These are phyloP conservation scores for Phytophthora melonis DNA, from an alignment of 352 stramenopile species.

Conservation along the genomic window DNA sequence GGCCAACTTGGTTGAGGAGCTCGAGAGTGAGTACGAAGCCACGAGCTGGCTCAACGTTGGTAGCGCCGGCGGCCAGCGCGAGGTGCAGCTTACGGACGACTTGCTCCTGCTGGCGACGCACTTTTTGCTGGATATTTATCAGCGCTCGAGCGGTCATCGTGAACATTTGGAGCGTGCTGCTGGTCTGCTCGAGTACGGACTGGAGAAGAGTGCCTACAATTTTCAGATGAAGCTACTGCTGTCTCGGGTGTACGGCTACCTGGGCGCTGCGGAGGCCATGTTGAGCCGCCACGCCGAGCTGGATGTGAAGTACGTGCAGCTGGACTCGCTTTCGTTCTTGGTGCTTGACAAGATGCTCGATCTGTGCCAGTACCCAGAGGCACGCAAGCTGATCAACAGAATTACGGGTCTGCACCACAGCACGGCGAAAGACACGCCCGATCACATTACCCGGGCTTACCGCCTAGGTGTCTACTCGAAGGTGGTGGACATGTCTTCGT, in stretches of 20 bases:
- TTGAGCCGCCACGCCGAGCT: conserved; percentile 74
- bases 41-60: conserved; percentile 80
- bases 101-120: conserved; percentile 79
- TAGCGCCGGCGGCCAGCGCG: conserved; percentile 76
- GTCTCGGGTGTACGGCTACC: conserved; percentile 78
- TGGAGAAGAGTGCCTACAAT: conserved; percentile 89
- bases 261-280: conserved; percentile 76
- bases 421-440: conserved; percentile 73
- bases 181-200: conserved; percentile 71
- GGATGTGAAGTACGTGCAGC: conserved; percentile 88
- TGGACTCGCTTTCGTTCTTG: conserved; percentile 87
- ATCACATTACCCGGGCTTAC: conserved; percentile 85
- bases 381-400: conserved; percentile 53
- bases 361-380: conserved; percentile 68
- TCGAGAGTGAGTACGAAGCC: conserved; percentile 75
- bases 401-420: conserved; percentile 65
- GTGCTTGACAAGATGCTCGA: conserved; percentile 84
- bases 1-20: conserved; percentile 47
- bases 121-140: conserved; percentile 76
- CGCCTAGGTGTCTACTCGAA: conserved; percentile 88
- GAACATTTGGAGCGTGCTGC: conserved; percentile 64
- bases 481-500: conserved; percentile 84
- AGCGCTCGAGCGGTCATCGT: conserved; percentile 43
- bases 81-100: conserved; percentile 88
- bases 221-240: conserved; percentile 93